Evolutionary conservation across 192 early-diverging fungal genomes (phyloP).

Genomic region (Coemansia sp.): DNA sequence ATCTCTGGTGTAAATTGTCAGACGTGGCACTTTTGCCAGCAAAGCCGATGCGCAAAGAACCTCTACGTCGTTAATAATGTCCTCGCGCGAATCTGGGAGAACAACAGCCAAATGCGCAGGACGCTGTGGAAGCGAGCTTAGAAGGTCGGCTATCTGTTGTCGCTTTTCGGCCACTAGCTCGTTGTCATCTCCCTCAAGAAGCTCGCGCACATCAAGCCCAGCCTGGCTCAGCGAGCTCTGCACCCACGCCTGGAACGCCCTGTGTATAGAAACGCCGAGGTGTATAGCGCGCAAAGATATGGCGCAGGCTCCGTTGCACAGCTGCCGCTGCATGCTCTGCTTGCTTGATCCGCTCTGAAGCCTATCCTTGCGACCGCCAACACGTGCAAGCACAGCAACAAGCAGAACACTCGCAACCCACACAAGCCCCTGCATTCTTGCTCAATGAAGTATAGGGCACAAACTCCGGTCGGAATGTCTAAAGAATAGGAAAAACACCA

Average conservation of each 20-base stretch:
- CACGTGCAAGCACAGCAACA: slow-evolving; percentile 27
- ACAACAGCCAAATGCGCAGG: slow-evolving; percentile 42
- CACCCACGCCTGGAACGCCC: slow-evolving; percentile 49
- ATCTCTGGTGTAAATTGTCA: slow-evolving; percentile 46
- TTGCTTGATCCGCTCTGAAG: background rate
- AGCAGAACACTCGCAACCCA: slow-evolving; percentile 25
- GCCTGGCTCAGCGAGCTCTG: slow-evolving; percentile 37
- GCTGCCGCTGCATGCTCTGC: slow-evolving; percentile 19
- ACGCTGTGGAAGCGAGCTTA: slow-evolving; percentile 41
- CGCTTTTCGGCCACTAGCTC: slow-evolving; percentile 30
- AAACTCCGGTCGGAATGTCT: background rate
- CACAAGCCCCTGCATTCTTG: slow-evolving; percentile 20
- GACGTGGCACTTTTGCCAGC: slow-evolving; percentile 36
- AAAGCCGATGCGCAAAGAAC: slow-evolving; percentile 37
- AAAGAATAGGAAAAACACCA: no score
- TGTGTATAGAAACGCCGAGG: slow-evolving; percentile 37
- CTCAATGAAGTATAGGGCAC: background rate
- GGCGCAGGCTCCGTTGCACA: slow-evolving; percentile 30
- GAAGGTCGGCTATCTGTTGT: slow-evolving; percentile 25
- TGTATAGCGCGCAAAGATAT: slow-evolving; percentile 31
- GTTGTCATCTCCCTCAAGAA: slow-evolving; percentile 33
- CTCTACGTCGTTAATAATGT: slow-evolving; percentile 32
- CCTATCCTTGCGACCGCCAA: slow-evolving; percentile 10
- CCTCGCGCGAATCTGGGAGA: slow-evolving; percentile 24
- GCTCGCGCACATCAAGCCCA: slow-evolving; percentile 39